Conservation (phyloP, 345 rosid genomes). For the Nephelium lappaceum region DNA sequence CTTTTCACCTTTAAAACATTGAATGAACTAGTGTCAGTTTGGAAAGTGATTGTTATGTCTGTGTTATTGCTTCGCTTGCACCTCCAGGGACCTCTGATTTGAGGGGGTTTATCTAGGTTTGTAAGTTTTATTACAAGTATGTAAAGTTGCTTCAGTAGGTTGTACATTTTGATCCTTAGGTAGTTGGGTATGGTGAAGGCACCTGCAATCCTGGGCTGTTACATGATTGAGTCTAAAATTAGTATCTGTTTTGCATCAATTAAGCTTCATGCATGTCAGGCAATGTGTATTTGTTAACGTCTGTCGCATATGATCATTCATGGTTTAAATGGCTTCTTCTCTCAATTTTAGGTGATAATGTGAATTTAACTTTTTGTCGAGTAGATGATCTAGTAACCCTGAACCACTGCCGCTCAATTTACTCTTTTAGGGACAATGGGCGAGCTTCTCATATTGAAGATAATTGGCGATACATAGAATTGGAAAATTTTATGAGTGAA, state of each 20-base stretch:
- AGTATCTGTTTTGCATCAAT: neutral
- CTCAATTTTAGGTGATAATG: neutral
- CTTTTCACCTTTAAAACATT: no score
- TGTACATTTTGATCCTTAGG: neutral
- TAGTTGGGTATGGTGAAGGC: neutral
- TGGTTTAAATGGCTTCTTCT: neutral
- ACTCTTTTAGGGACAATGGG: neutral
- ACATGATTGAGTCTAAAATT: neutral
- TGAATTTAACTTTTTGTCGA: neutral
- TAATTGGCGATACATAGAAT: neutral
- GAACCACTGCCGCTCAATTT: neutral
- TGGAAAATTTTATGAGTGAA: neutral
- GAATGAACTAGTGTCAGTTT: neutral
- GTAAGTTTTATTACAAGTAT: neutral
- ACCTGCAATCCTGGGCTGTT: neutral
- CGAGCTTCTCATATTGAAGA: neutral
- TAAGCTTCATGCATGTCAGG: neutral
- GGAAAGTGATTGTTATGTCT: neutral
- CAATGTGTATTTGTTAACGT: neutral
- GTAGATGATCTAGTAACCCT: neutral
- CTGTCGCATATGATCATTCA: neutral
- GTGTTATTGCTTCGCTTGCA: neutral
- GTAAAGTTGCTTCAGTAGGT: neutral
- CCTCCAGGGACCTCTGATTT: neutral
- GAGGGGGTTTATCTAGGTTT: neutral